These are phyloP conservation scores for Microcos paniculata DNA, from an alignment of 345 rosid genomes.

Conservation along the genomic window DNA sequence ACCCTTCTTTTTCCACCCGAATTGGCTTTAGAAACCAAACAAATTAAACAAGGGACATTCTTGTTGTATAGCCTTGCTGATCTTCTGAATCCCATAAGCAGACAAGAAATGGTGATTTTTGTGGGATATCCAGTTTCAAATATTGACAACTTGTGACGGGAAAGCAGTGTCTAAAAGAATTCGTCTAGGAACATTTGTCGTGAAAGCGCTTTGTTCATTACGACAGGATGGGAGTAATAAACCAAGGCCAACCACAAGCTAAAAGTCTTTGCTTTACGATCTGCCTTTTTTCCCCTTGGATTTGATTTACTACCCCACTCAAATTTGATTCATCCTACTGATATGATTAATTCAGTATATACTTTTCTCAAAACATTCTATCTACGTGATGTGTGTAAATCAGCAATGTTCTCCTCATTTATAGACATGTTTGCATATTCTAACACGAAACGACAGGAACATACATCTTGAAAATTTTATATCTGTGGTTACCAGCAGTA, in stretches of 20 bases:
- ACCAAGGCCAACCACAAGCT: conserved; percentile 7
- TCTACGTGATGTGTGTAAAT: not conserved
- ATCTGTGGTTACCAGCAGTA: too few species aligned
- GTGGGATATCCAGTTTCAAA: not conserved
- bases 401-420: not conserved
- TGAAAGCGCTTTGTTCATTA: conserved; percentile 4
- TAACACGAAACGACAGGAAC: not conserved
- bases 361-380: not conserved
- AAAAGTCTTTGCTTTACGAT: not conserved
- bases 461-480: not conserved
- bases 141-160: conserved; percentile 2
- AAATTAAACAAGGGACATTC: conserved; percentile 4
- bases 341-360: not conserved
- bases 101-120: conserved; percentile 15
- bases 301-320: not conserved
- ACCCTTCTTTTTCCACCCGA: not conserved
- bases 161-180: not conserved
- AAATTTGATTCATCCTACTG: not conserved
- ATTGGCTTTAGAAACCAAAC: not conserved
- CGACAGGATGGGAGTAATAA: conserved; percentile 14
- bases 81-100: conserved; percentile 2
- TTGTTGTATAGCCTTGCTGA: not conserved
- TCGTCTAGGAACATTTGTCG: conserved; percentile 1
- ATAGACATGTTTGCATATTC: not conserved
- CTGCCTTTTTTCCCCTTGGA: not conserved